These are phyloP conservation scores for Fragaria ananassa DNA, from an alignment of 306 rosid species.

Conservation along the genomic window DNA sequence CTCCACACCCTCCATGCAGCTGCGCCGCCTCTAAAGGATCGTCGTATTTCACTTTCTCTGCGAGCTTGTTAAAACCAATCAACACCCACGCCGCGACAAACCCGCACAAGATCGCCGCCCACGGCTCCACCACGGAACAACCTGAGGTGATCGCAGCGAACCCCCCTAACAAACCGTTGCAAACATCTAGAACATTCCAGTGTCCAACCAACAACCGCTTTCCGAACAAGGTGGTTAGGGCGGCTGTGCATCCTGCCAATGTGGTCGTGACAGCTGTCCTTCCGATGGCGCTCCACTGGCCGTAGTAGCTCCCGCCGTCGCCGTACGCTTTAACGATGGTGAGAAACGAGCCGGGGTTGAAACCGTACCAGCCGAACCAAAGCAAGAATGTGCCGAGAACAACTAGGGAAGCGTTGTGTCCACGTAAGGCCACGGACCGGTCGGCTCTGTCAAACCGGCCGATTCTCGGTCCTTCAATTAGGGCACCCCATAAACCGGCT, in stretches of 20 bases:
- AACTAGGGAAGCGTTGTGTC: slow-evolving; percentile 65
- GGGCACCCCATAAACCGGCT: slow-evolving; percentile 76
- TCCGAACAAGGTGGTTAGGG: slow-evolving; percentile 60
- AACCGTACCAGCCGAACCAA: slow-evolving; percentile 92
- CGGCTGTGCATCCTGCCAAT: slow-evolving; percentile 67
- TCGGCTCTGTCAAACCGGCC: slow-evolving; percentile 66
- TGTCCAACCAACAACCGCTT: slow-evolving; percentile 65
- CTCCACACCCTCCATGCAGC: slow-evolving; percentile 79
- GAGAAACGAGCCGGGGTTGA: slow-evolving; percentile 74
- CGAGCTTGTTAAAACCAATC: slow-evolving; percentile 51
- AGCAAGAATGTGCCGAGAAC: slow-evolving; percentile 68
- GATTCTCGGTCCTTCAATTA: slow-evolving; percentile 75
- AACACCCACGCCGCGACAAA: slow-evolving; percentile 69
- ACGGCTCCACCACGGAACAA: slow-evolving; percentile 74
- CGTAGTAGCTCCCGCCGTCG: slow-evolving; percentile 32
- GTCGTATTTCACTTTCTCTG: slow-evolving; percentile 46
- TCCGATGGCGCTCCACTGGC: slow-evolving; percentile 85
- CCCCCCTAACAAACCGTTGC: slow-evolving; percentile 73
- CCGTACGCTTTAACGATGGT: slow-evolving; percentile 45
- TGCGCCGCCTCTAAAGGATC: slow-evolving; percentile 84
- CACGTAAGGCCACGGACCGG: slow-evolving; percentile 55
- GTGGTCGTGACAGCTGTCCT: slow-evolving; percentile 83
- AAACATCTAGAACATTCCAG: slow-evolving; percentile 77
- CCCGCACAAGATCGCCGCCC: slow-evolving; percentile 76
- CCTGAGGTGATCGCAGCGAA: slow-evolving; percentile 76